Base-by-base conservation (phyloP, 2,329 filamentous ascomycete genomes). In the Dactylonectria estremocensis region DNA sequence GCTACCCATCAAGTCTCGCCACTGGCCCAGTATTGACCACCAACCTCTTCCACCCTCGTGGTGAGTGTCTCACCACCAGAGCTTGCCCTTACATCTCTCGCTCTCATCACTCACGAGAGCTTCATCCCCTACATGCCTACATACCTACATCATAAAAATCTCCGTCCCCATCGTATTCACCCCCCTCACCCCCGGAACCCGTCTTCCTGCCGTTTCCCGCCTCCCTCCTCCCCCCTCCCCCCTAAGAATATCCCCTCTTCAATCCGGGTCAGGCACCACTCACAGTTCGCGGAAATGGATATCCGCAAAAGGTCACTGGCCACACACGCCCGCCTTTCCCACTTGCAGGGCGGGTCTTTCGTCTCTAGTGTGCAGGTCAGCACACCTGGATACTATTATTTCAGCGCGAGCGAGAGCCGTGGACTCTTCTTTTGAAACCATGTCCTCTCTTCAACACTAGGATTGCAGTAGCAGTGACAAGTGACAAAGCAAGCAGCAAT, bases 301-400 rank as follows among this genome's bases (percentile, higher is more conserved):
- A 68, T 57, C 66, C 66, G 66, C 66, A 65, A 22, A 52, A 46
- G 54, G 20, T 68, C 52, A 57, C 66, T 56, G 55, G 61, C 16
- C 35, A 50, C 49, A 33, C 14, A 18, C 13, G 11, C 22, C 24
- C 7, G 24, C 7, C 24, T 28, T 7, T 28, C 24, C 24, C 24
- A 28, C 24, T 28, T 28, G 24, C 7, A 28, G 24, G 4, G 56
- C 40, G 54, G 61, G 57, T 50, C 43, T 33, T 4, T 10, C n/a
- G 18, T 33, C 8, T 52, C 46, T 61, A 68, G 50, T 40, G 61
- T 64, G 50, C 61, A 65, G 66, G 66, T 68, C 66, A 68, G 66
- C 66, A 68, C 66, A 68, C 66, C 66, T 68, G 66, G 61, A 65
- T 64, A 64, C 52, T 61, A 54, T 31, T 68, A 68, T 68, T 65